Evolutionary conservation across 2,329 filamentous ascomycete genomes (phyloP).

Genomic region (Fusarium marasasianum): DNA sequence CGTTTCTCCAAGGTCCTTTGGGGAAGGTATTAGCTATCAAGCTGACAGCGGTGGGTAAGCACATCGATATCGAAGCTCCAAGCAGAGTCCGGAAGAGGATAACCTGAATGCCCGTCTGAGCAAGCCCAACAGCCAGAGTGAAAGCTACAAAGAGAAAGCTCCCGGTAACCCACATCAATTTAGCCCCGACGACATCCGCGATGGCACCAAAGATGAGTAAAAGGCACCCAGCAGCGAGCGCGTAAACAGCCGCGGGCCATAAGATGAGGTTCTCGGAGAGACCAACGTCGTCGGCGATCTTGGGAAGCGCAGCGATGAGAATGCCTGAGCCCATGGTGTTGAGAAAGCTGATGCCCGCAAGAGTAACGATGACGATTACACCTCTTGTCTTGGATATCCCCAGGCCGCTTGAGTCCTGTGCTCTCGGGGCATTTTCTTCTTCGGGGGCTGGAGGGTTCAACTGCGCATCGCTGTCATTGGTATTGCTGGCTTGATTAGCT

Average conservation of each 20-base stretch:
- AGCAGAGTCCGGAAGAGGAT: constrained; percentile 50
- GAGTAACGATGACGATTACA: constrained; percentile 21
- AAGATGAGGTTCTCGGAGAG: constrained; percentile 33
- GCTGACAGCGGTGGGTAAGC: constrained; percentile 50
- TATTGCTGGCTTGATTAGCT: neutral
- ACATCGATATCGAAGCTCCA: constrained; percentile 51
- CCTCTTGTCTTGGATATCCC: constrained; percentile 15
- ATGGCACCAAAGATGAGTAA: constrained; percentile 51
- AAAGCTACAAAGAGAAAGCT: constrained; percentile 47
- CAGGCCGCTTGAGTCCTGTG: neutral
- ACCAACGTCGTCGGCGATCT: constrained; percentile 30
- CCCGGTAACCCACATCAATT: constrained; percentile 48
- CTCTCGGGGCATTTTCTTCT: neutral
- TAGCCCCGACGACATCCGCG: constrained; percentile 50
- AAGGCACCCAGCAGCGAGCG: constrained; percentile 26
- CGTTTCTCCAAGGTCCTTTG: constrained; percentile 50
- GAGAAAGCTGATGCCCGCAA: constrained; percentile 36
- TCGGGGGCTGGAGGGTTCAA: accelerated
- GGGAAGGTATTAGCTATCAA: constrained; percentile 51
- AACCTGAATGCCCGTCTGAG: constrained; percentile 48
- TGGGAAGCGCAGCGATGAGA: constrained; percentile 34
- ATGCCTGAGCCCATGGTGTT: constrained; percentile 41
- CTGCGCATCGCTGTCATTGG: neutral
- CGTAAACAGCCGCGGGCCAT: constrained; percentile 38
- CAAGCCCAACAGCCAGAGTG: constrained; percentile 48